phyloP scores from a whole-genome alignment of 192 early-diverging fungal genomes.

The Gamsiella multidivaricata region DNA sequence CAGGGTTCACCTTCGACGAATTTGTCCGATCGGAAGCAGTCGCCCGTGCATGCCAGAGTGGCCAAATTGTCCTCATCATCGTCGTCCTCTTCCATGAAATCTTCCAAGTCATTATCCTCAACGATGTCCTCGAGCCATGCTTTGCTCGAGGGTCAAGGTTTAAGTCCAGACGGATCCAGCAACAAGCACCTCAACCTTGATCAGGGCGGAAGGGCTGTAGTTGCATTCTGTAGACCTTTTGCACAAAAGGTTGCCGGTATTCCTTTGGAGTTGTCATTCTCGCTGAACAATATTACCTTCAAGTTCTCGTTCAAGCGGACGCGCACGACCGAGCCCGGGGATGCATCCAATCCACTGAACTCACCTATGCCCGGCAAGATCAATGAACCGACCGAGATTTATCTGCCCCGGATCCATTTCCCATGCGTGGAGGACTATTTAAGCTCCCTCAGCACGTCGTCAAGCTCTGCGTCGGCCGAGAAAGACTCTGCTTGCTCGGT shows the following conservation, averaged over 20 bases:
- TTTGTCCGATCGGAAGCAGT: neutral
- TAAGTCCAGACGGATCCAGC: neutral
- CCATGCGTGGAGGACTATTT: conserved; percentile 45
- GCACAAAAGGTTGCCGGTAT: conserved; percentile 50
- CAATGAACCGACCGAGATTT: conserved; percentile 57
- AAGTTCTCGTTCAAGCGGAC: conserved; percentile 40
- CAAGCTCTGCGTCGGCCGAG: neutral
- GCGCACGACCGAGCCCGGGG: neutral
- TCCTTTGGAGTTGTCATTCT: conserved; percentile 45
- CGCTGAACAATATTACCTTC: conserved; percentile 44
- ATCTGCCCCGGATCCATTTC: conserved; percentile 60
- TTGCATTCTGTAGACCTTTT: conserved; percentile 52
- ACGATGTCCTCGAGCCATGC: conserved; percentile 3
- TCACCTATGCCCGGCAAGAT: conserved; percentile 22
- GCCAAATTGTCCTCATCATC: conserved; percentile 13
- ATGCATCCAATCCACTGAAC: conserved; percentile 16
- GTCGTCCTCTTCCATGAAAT: conserved; percentile 6
- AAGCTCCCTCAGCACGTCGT: conserved; percentile 5
- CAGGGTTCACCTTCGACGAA: neutral
- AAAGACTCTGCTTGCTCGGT: conserved; percentile 29
- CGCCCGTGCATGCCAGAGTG: neutral
- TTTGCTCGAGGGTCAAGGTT: neutral
- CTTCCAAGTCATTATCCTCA: conserved; percentile 5
- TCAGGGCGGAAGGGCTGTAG: conserved; percentile 41
- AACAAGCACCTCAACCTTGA: conserved; percentile 8